phyloP scores from a whole-genome alignment of 768 basidiomycete genomes.

The Clavaria fumosa region DNA sequence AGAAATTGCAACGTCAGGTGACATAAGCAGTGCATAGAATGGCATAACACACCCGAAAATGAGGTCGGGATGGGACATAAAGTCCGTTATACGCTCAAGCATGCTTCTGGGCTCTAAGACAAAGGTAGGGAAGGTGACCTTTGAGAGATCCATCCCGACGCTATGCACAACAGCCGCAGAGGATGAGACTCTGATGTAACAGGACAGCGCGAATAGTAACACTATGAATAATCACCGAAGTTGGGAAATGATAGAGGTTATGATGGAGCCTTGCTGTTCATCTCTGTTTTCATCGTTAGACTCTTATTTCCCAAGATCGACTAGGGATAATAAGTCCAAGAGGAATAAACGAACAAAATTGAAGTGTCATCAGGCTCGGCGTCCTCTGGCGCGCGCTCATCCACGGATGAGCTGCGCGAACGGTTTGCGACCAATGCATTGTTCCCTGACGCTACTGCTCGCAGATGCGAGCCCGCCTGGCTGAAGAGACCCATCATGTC shows the following conservation, averaged over 20 bases:
- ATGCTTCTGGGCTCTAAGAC: constrained; percentile 95
- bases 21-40: constrained; percentile 6
- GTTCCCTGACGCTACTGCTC: constrained; percentile 12
- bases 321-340: constrained; percentile 13
- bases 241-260: constrained; percentile 77
- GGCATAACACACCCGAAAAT: constrained; percentile 64
- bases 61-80: constrained; percentile 97
- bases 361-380: constrained; percentile 83
- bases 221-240: constrained; percentile 35
- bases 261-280: constrained; percentile 86
- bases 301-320: constrained; percentile 10
- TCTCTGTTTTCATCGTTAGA: constrained; percentile 44
- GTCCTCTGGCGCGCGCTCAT: constrained; percentile 63
- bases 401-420: constrained; percentile 50
- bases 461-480: constrained; percentile 48
- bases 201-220: constrained; percentile 1
- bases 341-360: constrained; percentile 49
- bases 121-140: constrained; percentile 88
- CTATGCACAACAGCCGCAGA: constrained; percentile 21
- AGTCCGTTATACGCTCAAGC: constrained; percentile 98
- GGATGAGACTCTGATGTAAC: background rate
- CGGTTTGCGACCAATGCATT: too few relatives aligned
- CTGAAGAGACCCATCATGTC: constrained; percentile 69
- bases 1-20: constrained; percentile 8
- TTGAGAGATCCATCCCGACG: constrained; percentile 92